phyloP scores from a whole-genome alignment of 2,329 filamentous ascomycete genomes.

The Cladosporium cucumerinum region DNA sequence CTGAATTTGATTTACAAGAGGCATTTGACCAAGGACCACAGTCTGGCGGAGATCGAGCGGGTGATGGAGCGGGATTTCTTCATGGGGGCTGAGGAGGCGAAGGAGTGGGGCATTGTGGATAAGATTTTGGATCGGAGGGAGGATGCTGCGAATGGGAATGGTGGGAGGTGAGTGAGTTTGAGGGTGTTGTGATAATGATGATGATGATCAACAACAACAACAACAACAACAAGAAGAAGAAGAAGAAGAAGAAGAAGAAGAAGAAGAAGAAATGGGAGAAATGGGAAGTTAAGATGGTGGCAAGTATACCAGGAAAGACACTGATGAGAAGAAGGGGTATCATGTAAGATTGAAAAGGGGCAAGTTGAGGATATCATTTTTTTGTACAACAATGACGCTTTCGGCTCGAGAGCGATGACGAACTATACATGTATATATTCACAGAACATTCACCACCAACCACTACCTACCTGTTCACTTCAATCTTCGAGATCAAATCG shows the following conservation, averaged over 20 bases:
- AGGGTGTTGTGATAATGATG: no score
- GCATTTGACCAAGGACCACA: slow-evolving; percentile 80
- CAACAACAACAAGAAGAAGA: no score
- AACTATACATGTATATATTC: not conserved
- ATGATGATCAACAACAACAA: no score
- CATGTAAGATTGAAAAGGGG: not conserved
- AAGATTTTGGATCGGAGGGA: slow-evolving; percentile 69
- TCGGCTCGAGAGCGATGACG: not conserved
- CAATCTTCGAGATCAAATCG: slow-evolving; percentile 64
- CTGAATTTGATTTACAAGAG: slow-evolving; percentile 85
- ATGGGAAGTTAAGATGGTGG: not conserved
- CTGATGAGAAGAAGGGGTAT: not conserved
- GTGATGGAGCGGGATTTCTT: slow-evolving; percentile 98
- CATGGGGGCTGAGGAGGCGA: slow-evolving; percentile 80
- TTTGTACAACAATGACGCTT: not conserved
- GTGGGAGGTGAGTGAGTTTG: not conserved
- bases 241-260: no score
- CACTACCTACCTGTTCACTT: slow-evolving; percentile 43
- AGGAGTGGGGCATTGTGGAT: slow-evolving; percentile 88
- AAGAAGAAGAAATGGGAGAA: no score
- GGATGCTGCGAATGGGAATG: slow-evolving; percentile 28
- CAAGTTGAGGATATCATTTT: not conserved
- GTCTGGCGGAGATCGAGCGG: slow-evolving; percentile 78
- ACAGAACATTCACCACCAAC: not conserved
- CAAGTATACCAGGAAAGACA: not conserved